Evolutionary conservation across 1,139 yeast species (phyloP).

Genomic region (Pichia sp.): DNA sequence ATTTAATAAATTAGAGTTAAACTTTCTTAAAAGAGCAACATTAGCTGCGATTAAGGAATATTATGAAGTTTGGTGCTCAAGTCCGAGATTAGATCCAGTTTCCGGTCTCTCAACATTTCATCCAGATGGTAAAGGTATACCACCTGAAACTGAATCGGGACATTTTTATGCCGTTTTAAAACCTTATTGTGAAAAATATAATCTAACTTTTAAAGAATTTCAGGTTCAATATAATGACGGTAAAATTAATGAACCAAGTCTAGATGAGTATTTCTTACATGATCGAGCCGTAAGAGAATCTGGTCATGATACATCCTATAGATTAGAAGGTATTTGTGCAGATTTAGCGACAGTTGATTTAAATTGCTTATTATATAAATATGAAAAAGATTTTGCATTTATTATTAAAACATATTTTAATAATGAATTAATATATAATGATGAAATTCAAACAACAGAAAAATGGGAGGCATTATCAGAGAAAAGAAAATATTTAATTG

Average conservation of each 20-base stretch:
- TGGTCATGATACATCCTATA: slow-evolving; percentile 91
- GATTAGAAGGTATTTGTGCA: slow-evolving; percentile 88
- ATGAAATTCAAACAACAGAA: slow-evolving; percentile 41
- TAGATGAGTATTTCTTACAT: slow-evolving; percentile 85
- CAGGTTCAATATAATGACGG: slow-evolving; percentile 64
- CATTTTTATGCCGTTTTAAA: slow-evolving; percentile 72
- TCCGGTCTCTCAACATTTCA: slow-evolving; percentile 88
- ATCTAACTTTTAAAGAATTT: slow-evolving; percentile 61
- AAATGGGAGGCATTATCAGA: slow-evolving; percentile 58
- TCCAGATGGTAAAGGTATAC: slow-evolving; percentile 86
- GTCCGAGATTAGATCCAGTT: slow-evolving; percentile 66
- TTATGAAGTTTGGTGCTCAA: slow-evolving; percentile 66
- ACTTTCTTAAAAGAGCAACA: slow-evolving; percentile 59
- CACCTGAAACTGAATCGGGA: slow-evolving; percentile 92
- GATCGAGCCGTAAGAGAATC: slow-evolving; percentile 97
- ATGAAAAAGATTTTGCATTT: slow-evolving; percentile 77
- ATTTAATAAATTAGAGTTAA: slow-evolving; percentile 26
- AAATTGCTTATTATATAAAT: slow-evolving; percentile 80
- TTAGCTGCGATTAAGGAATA: slow-evolving; percentile 86
- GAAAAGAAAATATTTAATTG: slow-evolving; percentile 49
- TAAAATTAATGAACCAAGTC: slow-evolving; percentile 60
- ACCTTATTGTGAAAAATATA: slow-evolving; percentile 64
- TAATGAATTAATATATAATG: slow-evolving; percentile 40
- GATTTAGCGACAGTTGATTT: slow-evolving; percentile 86
- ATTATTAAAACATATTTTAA: slow-evolving; percentile 54